These are phyloP conservation scores for Globisporangium nagaii DNA, from an alignment of 352 stramenopile species.

Conservation along the genomic window DNA sequence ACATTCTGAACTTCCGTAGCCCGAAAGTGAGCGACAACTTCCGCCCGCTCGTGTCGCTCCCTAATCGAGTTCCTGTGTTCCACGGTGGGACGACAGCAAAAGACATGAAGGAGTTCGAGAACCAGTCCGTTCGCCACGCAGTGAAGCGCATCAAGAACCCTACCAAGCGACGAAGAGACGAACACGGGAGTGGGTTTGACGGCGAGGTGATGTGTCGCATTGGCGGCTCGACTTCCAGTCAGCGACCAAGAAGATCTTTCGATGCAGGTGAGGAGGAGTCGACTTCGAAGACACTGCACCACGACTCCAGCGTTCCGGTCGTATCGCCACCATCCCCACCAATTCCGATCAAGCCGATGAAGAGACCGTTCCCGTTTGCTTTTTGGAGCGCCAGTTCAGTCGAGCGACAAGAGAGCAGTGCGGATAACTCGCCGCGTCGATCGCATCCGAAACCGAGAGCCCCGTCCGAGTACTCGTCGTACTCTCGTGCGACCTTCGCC, in stretches of 20 bases:
- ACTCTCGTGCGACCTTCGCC: conserved; percentile 23
- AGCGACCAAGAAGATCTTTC: background rate
- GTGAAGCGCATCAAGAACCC: conserved; percentile 54
- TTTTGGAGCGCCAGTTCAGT: background rate
- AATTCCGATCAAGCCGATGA: background rate
- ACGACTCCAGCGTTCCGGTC: background rate
- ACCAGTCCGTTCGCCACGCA: conserved; percentile 25
- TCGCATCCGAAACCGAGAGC: conserved; percentile 11
- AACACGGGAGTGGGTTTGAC: conserved; percentile 60
- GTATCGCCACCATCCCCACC: background rate
- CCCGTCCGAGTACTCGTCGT: conserved; percentile 9
- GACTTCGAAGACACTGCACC: background rate
- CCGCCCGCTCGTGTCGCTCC: conserved; percentile 33
- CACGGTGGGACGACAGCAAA: conserved; percentile 7
- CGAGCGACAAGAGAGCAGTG: background rate
- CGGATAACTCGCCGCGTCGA: conserved; percentile 1
- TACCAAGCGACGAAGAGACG: conserved; percentile 37
- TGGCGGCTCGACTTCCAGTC: conserved; percentile 18
- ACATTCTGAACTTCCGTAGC: conserved; percentile 77
- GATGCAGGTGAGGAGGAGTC: background rate
- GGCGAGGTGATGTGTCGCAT: conserved; percentile 59
- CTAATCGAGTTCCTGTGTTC: background rate
- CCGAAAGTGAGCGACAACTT: conserved; percentile 82
- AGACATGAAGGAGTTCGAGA: conserved; percentile 45
- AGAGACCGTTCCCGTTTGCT: conserved; percentile 7